These are phyloP conservation scores for Lenwebbia sp. DNA, from an alignment of 345 rosid genomes.

Conservation along the genomic window DNA sequence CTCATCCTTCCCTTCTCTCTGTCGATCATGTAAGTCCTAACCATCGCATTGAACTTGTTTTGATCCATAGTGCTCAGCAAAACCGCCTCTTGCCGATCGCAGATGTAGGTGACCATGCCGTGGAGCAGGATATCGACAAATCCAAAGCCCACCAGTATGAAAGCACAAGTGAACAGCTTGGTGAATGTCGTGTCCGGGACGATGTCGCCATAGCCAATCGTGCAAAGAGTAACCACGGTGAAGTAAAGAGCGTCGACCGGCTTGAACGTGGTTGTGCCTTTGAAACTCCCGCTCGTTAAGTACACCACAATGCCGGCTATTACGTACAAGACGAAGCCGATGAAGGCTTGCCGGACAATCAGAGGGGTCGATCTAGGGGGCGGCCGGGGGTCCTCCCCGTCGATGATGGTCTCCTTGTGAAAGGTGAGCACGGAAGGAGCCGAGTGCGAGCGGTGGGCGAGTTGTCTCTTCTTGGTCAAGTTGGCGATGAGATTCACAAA, in stretches of 20 bases:
- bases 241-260: conserved; percentile 60
- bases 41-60: conserved; percentile 31
- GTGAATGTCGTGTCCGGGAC: conserved; percentile 47
- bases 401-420: conserved; percentile 8
- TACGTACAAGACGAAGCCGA: conserved; percentile 35
- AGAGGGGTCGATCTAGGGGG: conserved; percentile 17
- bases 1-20: conserved; percentile 58
- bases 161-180: conserved; percentile 44
- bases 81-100: conserved; percentile 49
- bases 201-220: conserved; percentile 63
- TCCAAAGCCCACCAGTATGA: conserved; percentile 54
- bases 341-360: conserved; percentile 43
- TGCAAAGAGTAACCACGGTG: conserved; percentile 56
- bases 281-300: conserved; percentile 22
- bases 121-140: conserved; percentile 47
- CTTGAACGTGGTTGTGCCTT: conserved; percentile 23
- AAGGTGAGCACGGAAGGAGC: conserved; percentile 48
- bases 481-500: conserved; percentile 28
- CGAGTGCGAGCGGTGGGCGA: conserved; percentile 33
- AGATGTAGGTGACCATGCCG: conserved; percentile 53
- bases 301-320: conserved; percentile 19
- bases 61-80: conserved; percentile 44
- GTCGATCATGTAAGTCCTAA: conserved; percentile 40
- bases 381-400: conserved; percentile 12
- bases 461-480: conserved; percentile 25